A percentile compares a stretch with the other conserved stretches of the same genome.
These are phyloP conservation scores for Vitis vinifera DNA, from an alignment of 164 flowering plant species.

Conservation along the genomic window ASM3070453v1 NC_081809.1:22799001-22799500, in stretches of 20 bases:
- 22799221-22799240: not conserved
- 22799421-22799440: no score
- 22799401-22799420: no score
- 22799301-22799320: no score
- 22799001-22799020: not conserved
- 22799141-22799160: not conserved
- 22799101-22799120: no score
- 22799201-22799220: conserved; percentile 26
- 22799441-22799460: no score
- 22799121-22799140: not conserved
- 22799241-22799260: conserved; percentile 1
- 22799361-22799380: no score
- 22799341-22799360: no score
- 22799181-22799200: not conserved
- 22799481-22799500: no score
- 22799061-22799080: not conserved
- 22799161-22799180: not conserved
- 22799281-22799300: no score
- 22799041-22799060: not conserved
- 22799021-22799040: not conserved
- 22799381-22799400: no score
- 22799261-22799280: not conserved
- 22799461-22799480: no score
- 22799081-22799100: not conserved
- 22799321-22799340: no score